Evolutionary conservation across 306 rosid species (phyloP).

Genomic region (Prunus armeniaca): DNA sequence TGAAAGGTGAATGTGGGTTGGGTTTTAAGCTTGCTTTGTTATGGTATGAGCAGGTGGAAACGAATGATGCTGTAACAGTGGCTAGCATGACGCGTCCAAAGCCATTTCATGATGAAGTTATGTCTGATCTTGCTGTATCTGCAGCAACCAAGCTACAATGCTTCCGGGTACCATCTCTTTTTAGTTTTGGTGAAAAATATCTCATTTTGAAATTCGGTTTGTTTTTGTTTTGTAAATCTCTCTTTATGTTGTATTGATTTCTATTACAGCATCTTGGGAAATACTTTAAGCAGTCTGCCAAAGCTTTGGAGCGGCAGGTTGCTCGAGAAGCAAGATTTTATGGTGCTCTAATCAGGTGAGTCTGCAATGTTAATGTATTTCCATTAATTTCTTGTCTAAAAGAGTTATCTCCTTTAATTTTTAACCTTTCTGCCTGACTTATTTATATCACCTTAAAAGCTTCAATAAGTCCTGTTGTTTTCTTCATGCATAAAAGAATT

Average conservation of each 20-base stretch:
- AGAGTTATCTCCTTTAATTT: neutral
- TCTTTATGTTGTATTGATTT: conserved; percentile 10
- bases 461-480: neutral
- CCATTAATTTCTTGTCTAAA: neutral
- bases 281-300: conserved; percentile 91
- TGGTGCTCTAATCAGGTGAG: conserved; percentile 86
- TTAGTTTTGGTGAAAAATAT: neutral
- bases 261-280: conserved; percentile 77
- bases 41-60: conserved; percentile 62
- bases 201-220: neutral
- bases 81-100: conserved; percentile 85
- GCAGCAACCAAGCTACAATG: conserved; percentile 89
- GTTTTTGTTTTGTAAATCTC: neutral
- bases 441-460: neutral
- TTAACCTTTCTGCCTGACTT: neutral
- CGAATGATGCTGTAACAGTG: conserved; percentile 88
- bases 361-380: neutral
- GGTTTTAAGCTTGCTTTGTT: conserved; percentile 13
- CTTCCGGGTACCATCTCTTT: conserved; percentile 51
- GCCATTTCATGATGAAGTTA: conserved; percentile 68
- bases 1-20: conserved; percentile 17
- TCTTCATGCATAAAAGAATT: neutral
- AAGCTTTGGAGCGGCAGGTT: conserved; percentile 85
- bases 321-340: conserved; percentile 95
- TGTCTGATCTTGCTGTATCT: conserved; percentile 85